Base-by-base conservation (phyloP, 352 stramenopile genomes). In the Lagenidium giganteum region DNA sequence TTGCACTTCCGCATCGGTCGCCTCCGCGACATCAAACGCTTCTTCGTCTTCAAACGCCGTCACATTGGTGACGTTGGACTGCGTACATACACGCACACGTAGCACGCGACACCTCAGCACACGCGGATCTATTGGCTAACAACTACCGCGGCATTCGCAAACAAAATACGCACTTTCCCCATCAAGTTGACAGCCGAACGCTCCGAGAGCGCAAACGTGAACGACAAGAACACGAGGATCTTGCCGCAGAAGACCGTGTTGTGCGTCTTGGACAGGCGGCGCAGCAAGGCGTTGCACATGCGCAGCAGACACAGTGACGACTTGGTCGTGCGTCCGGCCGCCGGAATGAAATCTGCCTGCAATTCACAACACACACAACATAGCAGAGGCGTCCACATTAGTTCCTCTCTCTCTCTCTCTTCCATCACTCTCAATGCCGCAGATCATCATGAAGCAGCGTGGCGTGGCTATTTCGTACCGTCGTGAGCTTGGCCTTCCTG, bases 231-330 rank as follows among this genome's bases (percentile, higher is more conserved):
- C 35, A 92, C 54, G 27, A 94, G 52, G 50, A 94, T 94, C 51
- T 83, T 84, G 31, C 82, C 82, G 34, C 82, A 94, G 32, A 94
- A 94, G n/a, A 94, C 79, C 41, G 75, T 94, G 57, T 94, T 90
- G 54, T 94, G 79, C 18, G 82, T 94, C 65, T 92, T 92, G 22
- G 82, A 94, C 36, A 92, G 51, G 20, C 82, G 77, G 4, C 82
- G 79, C 51, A 94, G 63, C 37, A 94, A 59, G 37, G 82, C 71
- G 44, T 94, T 94, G 62, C 79, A 94, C 61, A 94, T 82, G 7
- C 73, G 61, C 30, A 94, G 56, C 31, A 94, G 42, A 43, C 77
- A 87, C 43, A 94, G 53, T 25, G 82, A 91, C 13, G 82, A 75
- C 56, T 91, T 94, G 27, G 75, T 92, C 5, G 65, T 82, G 16